Conservation (phyloP, 176 grass and related monocot species). For the Triticum aestivum region IWGSC_CS_RefSeq_v2.1 NC_057813.1:741544789-741545288, state of each 20-base stretch:
- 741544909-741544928: background rate
- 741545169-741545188: constrained; percentile 50
- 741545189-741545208: constrained; percentile 72
- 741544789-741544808: background rate
- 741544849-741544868: background rate
- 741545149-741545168: constrained; percentile 50
- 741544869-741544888: background rate
- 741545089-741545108: background rate
- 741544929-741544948: background rate
- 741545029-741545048: background rate
- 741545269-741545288: no score
- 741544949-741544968: background rate
- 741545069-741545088: background rate
- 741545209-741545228: constrained; percentile 10
- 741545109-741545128: background rate
- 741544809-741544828: background rate
- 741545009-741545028: background rate
- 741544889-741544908: background rate
- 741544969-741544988: background rate
- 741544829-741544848: background rate
- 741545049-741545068: background rate
- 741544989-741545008: background rate
- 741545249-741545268: no score
- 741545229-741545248: no score
- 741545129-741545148: background rate